phyloP scores from a whole-genome alignment of 352 stramenopile genomes.

The Phytophthora idaei region DNA sequence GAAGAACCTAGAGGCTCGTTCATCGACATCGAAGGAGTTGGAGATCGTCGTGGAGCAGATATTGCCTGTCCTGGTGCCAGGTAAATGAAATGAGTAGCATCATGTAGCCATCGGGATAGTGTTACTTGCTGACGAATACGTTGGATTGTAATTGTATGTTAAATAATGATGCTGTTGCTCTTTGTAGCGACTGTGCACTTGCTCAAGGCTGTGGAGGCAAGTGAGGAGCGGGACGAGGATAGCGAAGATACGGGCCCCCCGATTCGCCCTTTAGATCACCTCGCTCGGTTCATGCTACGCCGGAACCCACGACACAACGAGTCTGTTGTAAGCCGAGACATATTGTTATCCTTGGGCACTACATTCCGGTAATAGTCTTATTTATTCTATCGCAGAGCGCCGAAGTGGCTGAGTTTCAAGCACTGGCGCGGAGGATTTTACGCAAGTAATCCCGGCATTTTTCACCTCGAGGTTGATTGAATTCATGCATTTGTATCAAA shows the following conservation, averaged over 20 bases:
- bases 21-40: conserved; percentile 40
- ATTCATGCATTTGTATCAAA: neutral
- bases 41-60: conserved; percentile 63
- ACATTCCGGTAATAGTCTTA: neutral
- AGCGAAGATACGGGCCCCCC: conserved; percentile 39
- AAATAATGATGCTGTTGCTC: neutral
- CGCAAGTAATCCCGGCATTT: conserved; percentile 39
- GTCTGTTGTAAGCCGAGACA: conserved; percentile 47
- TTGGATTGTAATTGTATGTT: no score
- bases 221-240: conserved; percentile 43
- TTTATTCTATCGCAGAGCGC: conserved; percentile 26
- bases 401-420: conserved; percentile 43
- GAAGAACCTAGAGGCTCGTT: conserved; percentile 35
- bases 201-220: conserved; percentile 55
- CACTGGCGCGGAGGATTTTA: conserved; percentile 33
- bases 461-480: neutral
- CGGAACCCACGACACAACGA: conserved; percentile 65
- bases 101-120: neutral
- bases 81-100: conserved; percentile 26
- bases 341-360: neutral
- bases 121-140: neutral
- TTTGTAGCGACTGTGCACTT: conserved; percentile 55
- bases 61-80: conserved; percentile 60
- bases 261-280: conserved; percentile 67
- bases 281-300: conserved; percentile 68